Evolutionary conservation across 805 yeast genomes (phyloP), one percentile per base, ranked within the genome.

Genomic region (Lachancea sp.): DNA sequence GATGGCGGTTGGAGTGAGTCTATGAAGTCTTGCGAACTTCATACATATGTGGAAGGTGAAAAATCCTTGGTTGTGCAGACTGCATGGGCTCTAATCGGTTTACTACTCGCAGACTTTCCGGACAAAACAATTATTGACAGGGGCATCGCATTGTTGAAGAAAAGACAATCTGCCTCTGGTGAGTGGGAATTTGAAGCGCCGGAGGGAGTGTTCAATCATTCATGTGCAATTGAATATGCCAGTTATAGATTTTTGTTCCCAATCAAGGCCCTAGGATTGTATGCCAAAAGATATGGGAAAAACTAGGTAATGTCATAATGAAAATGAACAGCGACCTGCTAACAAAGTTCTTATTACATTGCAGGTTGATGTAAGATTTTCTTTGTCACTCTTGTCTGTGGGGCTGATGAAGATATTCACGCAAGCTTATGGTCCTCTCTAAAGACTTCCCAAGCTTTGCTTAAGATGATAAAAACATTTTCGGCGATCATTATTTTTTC

Each of bases 1-100:
- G 97, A 92, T 61, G 99, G 98, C 18, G 98, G 98, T 1, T 92
- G 98, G 98, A 85, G 95, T 41, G 99, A 92, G 63, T 75, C 85
- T 7, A 87, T 90, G 85, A 81, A 90, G 57, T 78, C 94, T 3
- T 79, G 90, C 53, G 97, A 90, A 57, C 72, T 89, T 0, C 78
- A 74, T 45, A 69, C 80, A 0, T 90, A 88, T 60, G 83, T 89
- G 2, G 77, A 79, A 33, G 74, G 77, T 11, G 69, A 68, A 18
- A 47, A 64, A 26, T 78, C 95, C 1, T 69, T 81, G 38, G 81
- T 81, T 0, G 96, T 90, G 1, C 97, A 89, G 58, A 88, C 97
- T 0, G 74, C 96, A 0, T 92, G 98, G 98, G 94, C 83, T 0
- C 51, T 84, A 5, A 83, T 92, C 48, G 95, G 90, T 0, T 68